phyloP scores from a whole-genome alignment of 305 asterid species.

The Fraxinus sp. region DNA sequence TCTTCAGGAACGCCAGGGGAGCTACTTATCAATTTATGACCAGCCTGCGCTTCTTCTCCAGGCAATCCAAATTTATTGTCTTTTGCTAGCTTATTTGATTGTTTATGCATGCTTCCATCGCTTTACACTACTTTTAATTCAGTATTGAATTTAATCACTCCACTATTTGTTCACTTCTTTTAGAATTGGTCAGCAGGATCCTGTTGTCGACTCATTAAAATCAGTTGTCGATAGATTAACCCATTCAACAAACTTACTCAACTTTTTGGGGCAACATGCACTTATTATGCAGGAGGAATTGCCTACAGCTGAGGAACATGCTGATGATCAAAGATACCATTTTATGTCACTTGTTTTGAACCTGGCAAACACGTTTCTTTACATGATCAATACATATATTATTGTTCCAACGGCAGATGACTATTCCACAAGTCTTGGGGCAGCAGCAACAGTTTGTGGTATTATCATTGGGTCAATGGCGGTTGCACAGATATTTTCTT shows the following conservation, averaged over 20 bases:
- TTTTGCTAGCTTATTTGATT: constrained; percentile 15
- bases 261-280: constrained; percentile 91
- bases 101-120: neutral
- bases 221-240: constrained; percentile 81
- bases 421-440: constrained; percentile 94
- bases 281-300: constrained; percentile 95
- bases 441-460: constrained; percentile 97
- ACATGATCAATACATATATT: constrained; percentile 94
- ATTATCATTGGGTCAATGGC: constrained; percentile 97
- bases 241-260: constrained; percentile 79
- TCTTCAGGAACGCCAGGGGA: constrained; percentile 93
- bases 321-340: constrained; percentile 72
- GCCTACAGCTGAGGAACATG: constrained; percentile 65
- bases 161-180: constrained; percentile 20
- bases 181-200: constrained; percentile 57
- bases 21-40: constrained; percentile 92
- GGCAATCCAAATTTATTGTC: constrained; percentile 36
- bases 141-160: constrained; percentile 9
- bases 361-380: constrained; percentile 90
- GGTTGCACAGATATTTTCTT: constrained; percentile 91
- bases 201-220: constrained; percentile 73
- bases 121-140: neutral
- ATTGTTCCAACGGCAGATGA: constrained; percentile 99
- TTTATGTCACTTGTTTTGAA: constrained; percentile 87
- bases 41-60: constrained; percentile 85